Conservation (phyloP, 2,329 filamentous ascomycete genomes). For the Colletotrichum tropicicola region DNA sequence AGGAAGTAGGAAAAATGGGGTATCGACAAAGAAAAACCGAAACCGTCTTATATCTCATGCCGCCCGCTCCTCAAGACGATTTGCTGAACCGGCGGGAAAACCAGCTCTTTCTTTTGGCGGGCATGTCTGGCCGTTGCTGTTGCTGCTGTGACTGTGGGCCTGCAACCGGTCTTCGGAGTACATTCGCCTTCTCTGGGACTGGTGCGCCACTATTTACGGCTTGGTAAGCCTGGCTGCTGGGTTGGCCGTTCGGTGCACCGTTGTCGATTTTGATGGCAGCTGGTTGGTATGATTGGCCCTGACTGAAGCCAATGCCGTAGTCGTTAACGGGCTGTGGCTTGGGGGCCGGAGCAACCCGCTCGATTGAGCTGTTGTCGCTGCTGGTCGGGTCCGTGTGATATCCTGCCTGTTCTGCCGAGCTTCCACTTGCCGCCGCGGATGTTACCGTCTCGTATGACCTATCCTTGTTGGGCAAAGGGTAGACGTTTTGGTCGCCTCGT, state of each 20-base stretch:
- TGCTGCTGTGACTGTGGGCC: constrained; percentile 27
- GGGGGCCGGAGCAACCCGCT: constrained; percentile 71
- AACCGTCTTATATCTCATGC: constrained; percentile 4
- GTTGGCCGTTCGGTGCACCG: constrained; percentile 2
- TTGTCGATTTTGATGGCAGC: constrained; percentile 42
- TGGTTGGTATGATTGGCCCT: constrained; percentile 51
- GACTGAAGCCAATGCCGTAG: constrained; percentile 70
- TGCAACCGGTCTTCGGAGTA: constrained; percentile 35
- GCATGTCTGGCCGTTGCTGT: constrained; percentile 41
- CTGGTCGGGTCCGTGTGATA: constrained; percentile 87
- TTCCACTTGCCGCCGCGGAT: constrained; percentile 78
- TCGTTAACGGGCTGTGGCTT: constrained; percentile 64
- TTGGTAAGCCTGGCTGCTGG: not conserved
- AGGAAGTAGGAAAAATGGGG: constrained; percentile 26
- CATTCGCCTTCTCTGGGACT: constrained; percentile 11
- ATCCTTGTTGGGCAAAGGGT: constrained; percentile 71
- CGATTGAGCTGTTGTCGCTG: constrained; percentile 92
- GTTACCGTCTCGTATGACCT: constrained; percentile 89
- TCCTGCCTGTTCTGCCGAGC: constrained; percentile 76
- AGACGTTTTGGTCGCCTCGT: constrained; percentile 53
- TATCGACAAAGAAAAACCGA: constrained; percentile 31
- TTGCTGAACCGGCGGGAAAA: constrained; percentile 85
- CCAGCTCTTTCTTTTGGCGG: constrained; percentile 90
- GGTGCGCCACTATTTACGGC: constrained; percentile 10
- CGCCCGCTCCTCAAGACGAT: constrained; percentile 37